phyloP scores from a whole-genome alignment of 176 grass and related monocot genomes.

The Dactylis glomerata region DNA sequence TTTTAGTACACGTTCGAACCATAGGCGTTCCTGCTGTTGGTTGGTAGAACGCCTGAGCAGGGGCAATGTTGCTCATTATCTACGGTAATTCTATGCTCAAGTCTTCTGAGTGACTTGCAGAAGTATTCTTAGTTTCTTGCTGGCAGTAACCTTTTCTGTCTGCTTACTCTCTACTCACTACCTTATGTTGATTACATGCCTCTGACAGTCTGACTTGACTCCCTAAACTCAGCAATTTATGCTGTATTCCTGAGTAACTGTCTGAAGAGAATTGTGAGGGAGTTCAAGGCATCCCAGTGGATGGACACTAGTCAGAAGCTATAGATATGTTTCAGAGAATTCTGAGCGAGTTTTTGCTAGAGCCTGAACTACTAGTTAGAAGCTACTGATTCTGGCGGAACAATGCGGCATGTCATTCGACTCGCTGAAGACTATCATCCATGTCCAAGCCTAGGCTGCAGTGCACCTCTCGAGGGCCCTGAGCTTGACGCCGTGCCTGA shows the following conservation, averaged over 20 bases:
- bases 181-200: background rate
- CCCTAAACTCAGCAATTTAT: background rate
- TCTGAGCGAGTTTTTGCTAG: background rate
- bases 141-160: background rate
- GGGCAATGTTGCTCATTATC: background rate
- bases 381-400: background rate
- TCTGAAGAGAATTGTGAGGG: background rate
- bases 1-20: background rate
- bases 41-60: background rate
- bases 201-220: background rate
- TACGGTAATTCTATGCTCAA: background rate
- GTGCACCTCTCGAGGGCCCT: constrained; percentile 26
- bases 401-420: background rate
- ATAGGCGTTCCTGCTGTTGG: background rate
- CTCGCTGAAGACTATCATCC: background rate
- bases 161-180: background rate
- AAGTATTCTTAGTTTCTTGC: background rate
- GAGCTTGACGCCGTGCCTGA: constrained; percentile 63
- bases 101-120: background rate
- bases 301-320: background rate
- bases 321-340: background rate
- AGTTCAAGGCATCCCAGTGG: background rate
- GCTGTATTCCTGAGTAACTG: background rate
- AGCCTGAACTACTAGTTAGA: background rate
- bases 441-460: background rate